These are phyloP conservation scores for Phytophthora idaei DNA, from an alignment of 352 stramenopile genomes.

Conservation along the genomic window DNA sequence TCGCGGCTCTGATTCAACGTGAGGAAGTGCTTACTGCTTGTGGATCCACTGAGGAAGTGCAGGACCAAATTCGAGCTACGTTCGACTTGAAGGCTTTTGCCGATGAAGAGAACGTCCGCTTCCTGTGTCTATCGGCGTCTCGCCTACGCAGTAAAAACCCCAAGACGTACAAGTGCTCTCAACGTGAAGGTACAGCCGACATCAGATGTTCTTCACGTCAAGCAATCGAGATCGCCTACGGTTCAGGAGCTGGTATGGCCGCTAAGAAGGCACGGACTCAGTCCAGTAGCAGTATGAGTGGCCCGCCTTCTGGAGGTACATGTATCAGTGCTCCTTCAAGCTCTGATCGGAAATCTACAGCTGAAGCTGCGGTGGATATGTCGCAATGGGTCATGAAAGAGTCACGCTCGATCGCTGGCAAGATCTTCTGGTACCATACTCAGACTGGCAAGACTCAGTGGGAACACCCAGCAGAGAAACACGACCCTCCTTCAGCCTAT, in stretches of 20 bases:
- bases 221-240: constrained; percentile 67
- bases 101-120: constrained; percentile 52
- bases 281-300: constrained; percentile 27
- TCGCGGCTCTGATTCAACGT: constrained; percentile 57
- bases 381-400: constrained; percentile 82
- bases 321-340: constrained; percentile 21
- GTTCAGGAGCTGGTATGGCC: constrained; percentile 30
- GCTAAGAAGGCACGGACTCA: constrained; percentile 30
- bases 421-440: constrained; percentile 83
- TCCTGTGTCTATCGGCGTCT: constrained; percentile 65
- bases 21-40: constrained; percentile 48
- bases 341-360: constrained; percentile 38
- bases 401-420: constrained; percentile 71
- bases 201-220: constrained; percentile 56
- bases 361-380: constrained; percentile 69
- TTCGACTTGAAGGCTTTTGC: constrained; percentile 43
- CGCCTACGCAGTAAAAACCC: constrained; percentile 66
- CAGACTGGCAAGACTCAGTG: constrained; percentile 80
- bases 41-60: constrained; percentile 45
- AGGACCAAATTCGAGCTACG: constrained; percentile 40
- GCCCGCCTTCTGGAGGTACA: constrained; percentile 21
- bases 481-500: constrained; percentile 58
- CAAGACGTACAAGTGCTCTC: constrained; percentile 66
- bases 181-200: constrained; percentile 41
- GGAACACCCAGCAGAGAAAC: constrained; percentile 74